phyloP scores from a whole-genome alignment of 1,139 yeast species.

The Geotrichum phurueaensis region DNA sequence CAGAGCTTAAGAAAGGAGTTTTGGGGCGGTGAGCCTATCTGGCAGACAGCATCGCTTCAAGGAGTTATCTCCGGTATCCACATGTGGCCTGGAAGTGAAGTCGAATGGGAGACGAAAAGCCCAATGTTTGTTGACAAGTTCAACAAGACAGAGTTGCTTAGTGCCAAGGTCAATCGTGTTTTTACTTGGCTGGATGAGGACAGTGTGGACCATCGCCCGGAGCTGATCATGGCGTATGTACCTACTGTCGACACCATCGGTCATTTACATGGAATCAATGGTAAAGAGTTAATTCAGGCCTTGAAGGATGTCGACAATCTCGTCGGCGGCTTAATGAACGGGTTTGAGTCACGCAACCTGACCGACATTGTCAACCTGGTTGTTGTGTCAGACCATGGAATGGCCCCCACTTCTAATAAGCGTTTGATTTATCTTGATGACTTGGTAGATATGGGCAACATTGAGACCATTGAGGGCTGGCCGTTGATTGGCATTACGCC shows the following conservation, averaged over 20 bases:
- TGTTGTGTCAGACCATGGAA: constrained; percentile 86
- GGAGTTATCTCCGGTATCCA: constrained; percentile 72
- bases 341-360: constrained; percentile 51
- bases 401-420: constrained; percentile 74
- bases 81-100: constrained; percentile 96
- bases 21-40: constrained; percentile 91
- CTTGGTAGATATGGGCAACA: constrained; percentile 46
- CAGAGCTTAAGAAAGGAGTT: constrained; percentile 55
- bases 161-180: constrained; percentile 51
- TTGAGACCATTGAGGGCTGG: constrained; percentile 78
- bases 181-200: constrained; percentile 63
- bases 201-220: constrained; percentile 49
- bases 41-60: constrained; percentile 70
- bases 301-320: constrained; percentile 61
- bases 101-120: constrained; percentile 40
- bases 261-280: constrained; percentile 63
- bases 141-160: constrained; percentile 57
- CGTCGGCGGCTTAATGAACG: constrained; percentile 46
- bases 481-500: constrained; percentile 80
- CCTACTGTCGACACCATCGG: constrained; percentile 77
- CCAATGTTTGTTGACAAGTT: constrained; percentile 50
- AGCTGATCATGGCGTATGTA: constrained; percentile 70
- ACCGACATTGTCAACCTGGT: constrained; percentile 63
- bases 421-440: constrained; percentile 67
- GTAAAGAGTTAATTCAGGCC: constrained; percentile 50